These are phyloP conservation scores for Lachancea sp. DNA, from an alignment of 805 yeast species.

Conservation along the genomic window DNA sequence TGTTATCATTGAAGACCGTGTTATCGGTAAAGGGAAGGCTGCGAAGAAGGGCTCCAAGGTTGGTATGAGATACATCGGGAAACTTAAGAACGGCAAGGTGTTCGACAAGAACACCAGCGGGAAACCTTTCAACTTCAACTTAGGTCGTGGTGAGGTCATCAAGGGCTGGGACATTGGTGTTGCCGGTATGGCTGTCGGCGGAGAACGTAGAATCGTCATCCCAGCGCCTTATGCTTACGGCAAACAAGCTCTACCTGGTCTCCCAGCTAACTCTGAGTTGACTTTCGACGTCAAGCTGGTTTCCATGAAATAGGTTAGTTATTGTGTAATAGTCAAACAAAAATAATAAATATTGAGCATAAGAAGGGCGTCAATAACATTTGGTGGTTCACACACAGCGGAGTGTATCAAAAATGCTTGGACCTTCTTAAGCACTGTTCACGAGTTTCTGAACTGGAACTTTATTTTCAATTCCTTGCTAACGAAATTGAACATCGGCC, in stretches of 20 bases:
- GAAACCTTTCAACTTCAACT: conserved; percentile 84
- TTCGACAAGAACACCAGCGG: conserved; percentile 97
- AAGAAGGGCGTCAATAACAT: no score
- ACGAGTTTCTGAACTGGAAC: no score
- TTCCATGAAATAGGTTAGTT: conserved; percentile 58
- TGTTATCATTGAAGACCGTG: conserved; percentile 87
- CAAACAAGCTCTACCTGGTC: conserved; percentile 87
- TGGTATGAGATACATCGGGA: conserved; percentile 96
- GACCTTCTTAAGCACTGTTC: no score
- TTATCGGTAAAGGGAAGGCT: conserved; percentile 76
- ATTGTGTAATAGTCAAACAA: background rate
- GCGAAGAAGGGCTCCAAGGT: conserved; percentile 88
- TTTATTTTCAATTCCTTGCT: no score
- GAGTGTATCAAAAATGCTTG: no score
- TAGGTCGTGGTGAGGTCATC: conserved; percentile 98
- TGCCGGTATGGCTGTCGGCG: conserved; percentile 97
- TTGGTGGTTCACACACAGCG: no score
- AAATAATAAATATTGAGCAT: background rate
- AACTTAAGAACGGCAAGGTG: conserved; percentile 90
- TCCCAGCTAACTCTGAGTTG: conserved; percentile 95
- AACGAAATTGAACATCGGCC: no score
- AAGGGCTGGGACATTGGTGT: conserved; percentile 99
- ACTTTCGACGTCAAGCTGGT: conserved; percentile 94
- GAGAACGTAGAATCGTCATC: conserved; percentile 95
- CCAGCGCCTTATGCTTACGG: conserved; percentile 98